phyloP scores from a whole-genome alignment of 176 grass and related monocot species.

The Chloris gayana region DNA sequence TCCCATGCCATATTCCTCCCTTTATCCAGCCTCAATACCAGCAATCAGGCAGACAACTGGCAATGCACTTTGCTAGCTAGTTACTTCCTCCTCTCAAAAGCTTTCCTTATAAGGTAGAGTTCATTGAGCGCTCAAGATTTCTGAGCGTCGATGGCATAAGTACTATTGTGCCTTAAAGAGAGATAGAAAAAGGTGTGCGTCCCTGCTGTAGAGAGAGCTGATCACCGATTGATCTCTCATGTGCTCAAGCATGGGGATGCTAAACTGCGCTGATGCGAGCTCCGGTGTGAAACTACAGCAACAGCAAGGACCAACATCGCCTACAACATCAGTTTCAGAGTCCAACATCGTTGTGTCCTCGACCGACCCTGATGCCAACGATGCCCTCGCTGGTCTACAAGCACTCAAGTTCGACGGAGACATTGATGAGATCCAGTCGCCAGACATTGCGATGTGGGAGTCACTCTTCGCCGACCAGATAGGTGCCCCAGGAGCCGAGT shows the following conservation, averaged over 20 bases:
- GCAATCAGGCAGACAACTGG: constrained; percentile 8
- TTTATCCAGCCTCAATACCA: constrained; percentile 23
- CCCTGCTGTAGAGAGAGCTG: constrained; percentile 5
- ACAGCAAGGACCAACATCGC: constrained; percentile 40
- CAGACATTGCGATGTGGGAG: constrained; percentile 61
- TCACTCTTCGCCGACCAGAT: constrained; percentile 66
- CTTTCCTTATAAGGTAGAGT: background rate
- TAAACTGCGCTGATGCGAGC: constrained; percentile 31
- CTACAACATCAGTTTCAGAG: constrained; percentile 56
- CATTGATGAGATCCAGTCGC: constrained; percentile 64
- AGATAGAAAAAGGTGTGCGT: background rate
- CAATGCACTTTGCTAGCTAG: background rate
- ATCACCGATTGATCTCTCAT: constrained; percentile 18
- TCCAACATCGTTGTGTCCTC: constrained; percentile 57
- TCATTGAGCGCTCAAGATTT: background rate
- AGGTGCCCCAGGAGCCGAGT: constrained; percentile 36
- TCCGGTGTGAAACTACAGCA: constrained; percentile 41
- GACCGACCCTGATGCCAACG: constrained; percentile 30
- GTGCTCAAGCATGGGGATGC: constrained; percentile 50
- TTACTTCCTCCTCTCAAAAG: background rate
- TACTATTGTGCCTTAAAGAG: background rate
- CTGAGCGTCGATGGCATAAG: background rate
- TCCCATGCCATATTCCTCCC: constrained; percentile 33
- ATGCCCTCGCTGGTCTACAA: constrained; percentile 47
- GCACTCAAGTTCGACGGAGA: constrained; percentile 57